Evolutionary conservation across 345 rosid species (phyloP).

Genomic region (Eucalyptus polybractea): DNA sequence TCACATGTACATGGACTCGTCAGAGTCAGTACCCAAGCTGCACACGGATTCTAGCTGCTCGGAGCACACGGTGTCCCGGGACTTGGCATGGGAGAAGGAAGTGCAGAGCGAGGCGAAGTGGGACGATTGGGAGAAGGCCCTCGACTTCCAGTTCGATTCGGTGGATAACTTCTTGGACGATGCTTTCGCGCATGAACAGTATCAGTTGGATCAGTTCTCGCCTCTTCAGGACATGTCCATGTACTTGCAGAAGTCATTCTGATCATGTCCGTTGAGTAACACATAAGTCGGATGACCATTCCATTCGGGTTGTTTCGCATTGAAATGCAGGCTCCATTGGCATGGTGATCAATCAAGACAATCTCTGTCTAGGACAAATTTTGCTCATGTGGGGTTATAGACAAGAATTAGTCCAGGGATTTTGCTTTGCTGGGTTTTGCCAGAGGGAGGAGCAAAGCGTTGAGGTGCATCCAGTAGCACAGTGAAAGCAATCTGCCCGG

Average conservation of each 20-base stretch:
- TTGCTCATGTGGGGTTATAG: neutral
- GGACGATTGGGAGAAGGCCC: constrained; percentile 9
- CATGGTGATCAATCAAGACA: neutral
- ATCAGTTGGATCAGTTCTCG: constrained; percentile 21
- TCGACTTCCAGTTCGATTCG: constrained; percentile 24
- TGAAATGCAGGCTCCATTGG: neutral
- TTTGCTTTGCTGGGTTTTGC: neutral
- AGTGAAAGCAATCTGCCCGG: neutral
- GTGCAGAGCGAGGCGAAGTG: constrained; percentile 45
- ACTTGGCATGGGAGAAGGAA: constrained; percentile 34
- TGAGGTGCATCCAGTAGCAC: neutral
- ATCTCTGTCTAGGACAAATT: neutral
- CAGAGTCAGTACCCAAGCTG: constrained; percentile 37
- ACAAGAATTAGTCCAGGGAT: neutral
- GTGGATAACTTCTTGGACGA: constrained; percentile 31
- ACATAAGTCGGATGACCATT: too few species aligned
- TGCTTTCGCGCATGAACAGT: constrained; percentile 30
- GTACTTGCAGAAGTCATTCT: constrained; percentile 4
- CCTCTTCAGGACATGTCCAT: constrained; percentile 24
- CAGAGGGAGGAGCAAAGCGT: neutral
- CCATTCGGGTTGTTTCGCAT: neutral
- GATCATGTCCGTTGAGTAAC: neutral
- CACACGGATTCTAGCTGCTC: constrained; percentile 60
- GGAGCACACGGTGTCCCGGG: constrained; percentile 49
- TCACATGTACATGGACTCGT: constrained; percentile 21